A percentile compares a stretch with the other conserved stretches of the same genome.
Evolutionary conservation across 2,329 filamentous ascomycete species (phyloP).

Genomic region (Paecilomyces variotii): DNA sequence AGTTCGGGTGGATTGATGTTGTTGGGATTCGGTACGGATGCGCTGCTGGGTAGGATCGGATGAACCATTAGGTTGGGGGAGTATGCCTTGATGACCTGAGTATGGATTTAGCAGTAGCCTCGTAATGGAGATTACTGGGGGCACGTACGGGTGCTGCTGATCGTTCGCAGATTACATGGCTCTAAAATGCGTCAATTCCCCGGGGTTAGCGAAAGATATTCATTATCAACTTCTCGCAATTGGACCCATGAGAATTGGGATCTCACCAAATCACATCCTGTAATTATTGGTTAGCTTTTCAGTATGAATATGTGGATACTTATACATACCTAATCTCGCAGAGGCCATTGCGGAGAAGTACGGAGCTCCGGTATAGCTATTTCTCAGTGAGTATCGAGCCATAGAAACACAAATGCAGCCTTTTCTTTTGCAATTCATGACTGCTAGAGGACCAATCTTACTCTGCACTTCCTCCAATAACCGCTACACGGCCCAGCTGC

Average conservation of each 20-base stretch:
- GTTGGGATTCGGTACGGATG: conserved; percentile 41
- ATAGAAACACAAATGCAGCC: neutral
- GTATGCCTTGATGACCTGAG: conserved; percentile 88
- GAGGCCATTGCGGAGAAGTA: conserved; percentile 98
- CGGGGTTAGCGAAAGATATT: neutral
- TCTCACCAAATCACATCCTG: conserved; percentile 68
- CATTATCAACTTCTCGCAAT: neutral
- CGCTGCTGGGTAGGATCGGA: conserved; percentile 79
- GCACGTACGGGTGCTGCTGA: conserved; percentile 55
- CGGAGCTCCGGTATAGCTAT: conserved; percentile 80
- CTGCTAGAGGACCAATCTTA: conserved; percentile 18
- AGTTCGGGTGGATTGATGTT: conserved; percentile 50
- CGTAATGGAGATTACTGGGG: neutral
- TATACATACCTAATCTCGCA: conserved; percentile 61
- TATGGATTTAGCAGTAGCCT: neutral
- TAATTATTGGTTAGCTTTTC: neutral
- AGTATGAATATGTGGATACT: too few species aligned
- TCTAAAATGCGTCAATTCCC: conserved; percentile 22
- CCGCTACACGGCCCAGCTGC: conserved; percentile 82
- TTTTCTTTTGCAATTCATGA: neutral
- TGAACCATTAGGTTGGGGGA: conserved; percentile 98
- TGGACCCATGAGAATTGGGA: neutral
- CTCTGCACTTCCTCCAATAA: conserved; percentile 91
- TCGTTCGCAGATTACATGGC: conserved; percentile 92
- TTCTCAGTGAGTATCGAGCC: neutral